Base-by-base conservation (phyloP, 768 basidiomycete genomes). In the Termitomyces sp. region DNA sequence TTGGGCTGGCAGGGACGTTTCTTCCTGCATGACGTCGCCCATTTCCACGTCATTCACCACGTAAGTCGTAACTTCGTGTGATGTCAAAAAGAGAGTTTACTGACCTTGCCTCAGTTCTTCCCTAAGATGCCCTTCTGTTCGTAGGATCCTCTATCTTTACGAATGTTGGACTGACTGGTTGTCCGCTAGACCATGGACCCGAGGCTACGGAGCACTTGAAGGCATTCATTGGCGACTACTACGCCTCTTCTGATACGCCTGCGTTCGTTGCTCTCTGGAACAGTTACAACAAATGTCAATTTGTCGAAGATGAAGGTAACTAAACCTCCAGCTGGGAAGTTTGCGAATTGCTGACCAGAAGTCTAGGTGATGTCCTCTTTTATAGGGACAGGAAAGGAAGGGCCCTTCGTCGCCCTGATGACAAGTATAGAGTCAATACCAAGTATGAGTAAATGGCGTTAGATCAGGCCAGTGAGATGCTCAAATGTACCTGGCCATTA, bases 1-100 rank as follows among this genome's bases (percentile, higher is more conserved):
- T 71, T 86, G 14, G 83, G 83, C 11, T 84, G 81, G 82, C 79
- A 81, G 66, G 84, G 84, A 3, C 75, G 80, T 21, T 85, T 85
- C 73, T 85, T 85, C 73, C 70, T 86, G n/a, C 83, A 85, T 62
- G 80, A 82, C 61, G 81, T 85, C 15, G 80, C 82, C 3, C 83
- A 85, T 63, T 83, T 72, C 63, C 85, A 86, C 66, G 83, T 85
- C 56, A 71, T 84, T 43, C 84, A 85, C 62, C 84, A 85, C 63
- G 79, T 78, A 64, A 53, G 76, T 69, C 30, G 31, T 30, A 49
- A 38, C 0, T 50, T 7, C 23, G 19, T 33, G 9, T 12, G 26
- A 41, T 26, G 21, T n/a, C 5, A 14, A 55, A 35, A 23, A 38
- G 48, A 12, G 49, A 53, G 37, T 17, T 48, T 40, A 43, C 28